Base-by-base conservation (phyloP, 2,329 filamentous ascomycete species). In the Neodidymelliopsis sp. region DNA sequence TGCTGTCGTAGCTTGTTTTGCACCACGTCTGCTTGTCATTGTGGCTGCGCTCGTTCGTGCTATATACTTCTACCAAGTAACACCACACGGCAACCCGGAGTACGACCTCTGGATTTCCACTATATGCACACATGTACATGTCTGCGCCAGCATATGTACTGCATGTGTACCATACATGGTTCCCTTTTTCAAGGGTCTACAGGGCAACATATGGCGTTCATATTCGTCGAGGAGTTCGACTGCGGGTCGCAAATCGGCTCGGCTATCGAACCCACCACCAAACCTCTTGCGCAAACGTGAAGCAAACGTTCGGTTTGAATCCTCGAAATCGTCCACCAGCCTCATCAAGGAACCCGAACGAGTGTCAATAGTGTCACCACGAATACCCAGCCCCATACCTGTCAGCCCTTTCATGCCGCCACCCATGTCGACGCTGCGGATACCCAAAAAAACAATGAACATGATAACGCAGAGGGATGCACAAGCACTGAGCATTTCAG, bases 91-190 rank as follows among this genome's bases (percentile, higher is more conserved):
- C n/a, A 38, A 59, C 22, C 61, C 60, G 6, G 54, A 60, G 13
- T 66, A 60, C 41, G 56, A 62, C 24, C 52, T 71, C 7, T 70
- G 68, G 69, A 38, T 65, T 11, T 56, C 65, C 1, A 47, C 61
- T 7, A 54, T 72, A 30, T 58, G 63, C 19, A 63, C 65, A 1
- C 59, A 70, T 25, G 45, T 61, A 0, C 66, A 71, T 9, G 56
- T 69, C 2, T 69, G 62, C 29, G 37, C 64, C 4, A 63, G 60
- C 29, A 65, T 72, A 19, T 58, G 55, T 6, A 72, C 69, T 6
- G 68, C 66, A 22, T 68, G 67, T 39, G 66, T 72, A 23, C 69
- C 66, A 4, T 70, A 66, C 34, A 65, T 72, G 59, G 57, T 67
- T 6, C 63, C 64, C 1, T 65, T 65, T 35, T 66, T 70, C 36